Evolutionary conservation across 2,329 filamentous ascomycete genomes (phyloP), one percentile per base, ranked within the genome.

Genomic region (Diaporthe humulicola): DNA sequence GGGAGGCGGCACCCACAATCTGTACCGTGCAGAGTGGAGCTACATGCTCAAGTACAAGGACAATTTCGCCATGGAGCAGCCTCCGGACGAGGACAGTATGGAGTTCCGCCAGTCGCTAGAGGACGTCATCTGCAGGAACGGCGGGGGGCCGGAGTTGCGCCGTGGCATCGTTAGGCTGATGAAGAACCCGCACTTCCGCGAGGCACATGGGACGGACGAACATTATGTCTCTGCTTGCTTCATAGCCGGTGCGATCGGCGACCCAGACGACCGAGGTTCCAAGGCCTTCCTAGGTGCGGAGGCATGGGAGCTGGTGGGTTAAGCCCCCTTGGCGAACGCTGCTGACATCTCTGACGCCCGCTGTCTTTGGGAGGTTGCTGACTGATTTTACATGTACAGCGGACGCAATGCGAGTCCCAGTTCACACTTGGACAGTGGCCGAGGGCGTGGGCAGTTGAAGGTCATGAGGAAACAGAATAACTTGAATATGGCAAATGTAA

Each of bases 31-130:
- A 28, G 50, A 52, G n/a, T 52, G 50, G 50, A 28, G n/a, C n/a
- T 52, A 52, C 50, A 52, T 52, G 50, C 50, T 52, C 50, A 52
- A 28, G n/a, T 52, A 52, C n/a, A 52, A 52, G 50, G 50, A 52
- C n/a, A 52, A 52, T 12, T 52, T 52, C 4, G 50, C 50, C 50
- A 52, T 52, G 50, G 50, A 52, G 50, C 50, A 52, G 9, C 50
- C 50, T 14, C 50, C 50, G n/a, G 50, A 52, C 50, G n/a, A 52
- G n/a, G 50, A 52, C 50, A 52, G 50, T 25, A 25, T 52, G 4
- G 50, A 52, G 50, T 52, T 52, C n/a, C 50, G 50, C 8, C 50
- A 52, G n/a, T 52, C 50, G n/a, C 50, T 52, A 4, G 50, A 52
- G n/a, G 50, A 52, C n/a, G 50, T 52, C 22, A 52, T 52, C 12